Conservation (phyloP, 2,329 filamentous ascomycete genomes). For the Cytospora leucostoma region DNA sequence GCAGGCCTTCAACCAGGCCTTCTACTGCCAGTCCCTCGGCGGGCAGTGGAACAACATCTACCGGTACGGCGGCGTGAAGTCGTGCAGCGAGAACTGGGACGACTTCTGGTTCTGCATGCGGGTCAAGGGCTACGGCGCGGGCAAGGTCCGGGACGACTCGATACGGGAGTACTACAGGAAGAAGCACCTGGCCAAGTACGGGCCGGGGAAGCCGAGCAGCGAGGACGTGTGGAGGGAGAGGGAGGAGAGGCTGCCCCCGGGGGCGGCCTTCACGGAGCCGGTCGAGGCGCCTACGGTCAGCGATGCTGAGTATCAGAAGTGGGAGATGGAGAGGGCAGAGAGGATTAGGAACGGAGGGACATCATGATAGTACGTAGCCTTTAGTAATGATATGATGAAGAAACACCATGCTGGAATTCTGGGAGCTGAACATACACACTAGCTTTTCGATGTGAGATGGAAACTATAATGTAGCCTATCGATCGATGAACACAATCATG, state of each 20-base stretch:
- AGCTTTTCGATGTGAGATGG: no score
- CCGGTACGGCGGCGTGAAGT: constrained; percentile 74
- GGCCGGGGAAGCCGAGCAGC: constrained; percentile 65
- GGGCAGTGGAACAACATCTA: constrained; percentile 93
- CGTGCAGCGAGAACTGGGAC: constrained; percentile 83
- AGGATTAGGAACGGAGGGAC: constrained; percentile 37
- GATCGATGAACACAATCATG: no score
- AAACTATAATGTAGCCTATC: no score
- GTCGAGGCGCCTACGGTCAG: constrained; percentile 42
- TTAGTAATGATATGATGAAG: background rate
- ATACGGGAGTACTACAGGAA: constrained; percentile 69
- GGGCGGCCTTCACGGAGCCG: constrained; percentile 46
- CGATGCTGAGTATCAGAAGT: constrained; percentile 47
- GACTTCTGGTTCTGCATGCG: constrained; percentile 99
- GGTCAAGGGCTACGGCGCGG: constrained; percentile 60
- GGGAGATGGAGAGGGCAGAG: constrained; percentile 41
- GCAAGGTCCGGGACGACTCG: constrained; percentile 59
- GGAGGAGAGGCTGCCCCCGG: constrained; percentile 57
- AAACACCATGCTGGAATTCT: background rate
- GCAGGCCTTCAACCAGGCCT: constrained; percentile 86
- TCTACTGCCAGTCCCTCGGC: constrained; percentile 89
- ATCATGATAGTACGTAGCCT: constrained; percentile 29
- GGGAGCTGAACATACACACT: no score
- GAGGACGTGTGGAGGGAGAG: constrained; percentile 89
- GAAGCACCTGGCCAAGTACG: constrained; percentile 67